Evolutionary conservation across 1,284 basidiomycete species (phyloP), one percentile per base, ranked within the genome.

Genomic region (Sporisorium exsertum): DNA sequence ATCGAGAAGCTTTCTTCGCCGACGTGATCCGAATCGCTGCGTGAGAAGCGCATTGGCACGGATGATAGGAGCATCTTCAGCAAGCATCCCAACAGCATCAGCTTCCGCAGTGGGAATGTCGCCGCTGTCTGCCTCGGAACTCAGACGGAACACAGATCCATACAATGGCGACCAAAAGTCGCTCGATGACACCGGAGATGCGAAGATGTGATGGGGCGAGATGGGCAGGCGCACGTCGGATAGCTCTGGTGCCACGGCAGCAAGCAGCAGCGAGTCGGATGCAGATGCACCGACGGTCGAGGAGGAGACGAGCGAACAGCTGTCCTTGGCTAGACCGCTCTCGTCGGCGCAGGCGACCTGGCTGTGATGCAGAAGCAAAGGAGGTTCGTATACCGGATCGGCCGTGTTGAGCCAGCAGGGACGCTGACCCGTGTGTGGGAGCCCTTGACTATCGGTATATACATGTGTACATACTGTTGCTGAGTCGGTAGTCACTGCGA

Each of bases 111-210:
- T 57, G 8, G 64, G 35, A 9, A 26, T 20, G 8, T 59, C 32
- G 20, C 24, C 32, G 5, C 20, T 20, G 2, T 50, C 20, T 4
- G 18, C 43, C 8, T 43, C 43, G 8, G 32, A 20, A 13, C 16
- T n/a, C 22, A 68, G 8, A n/a, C 71, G 71, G 26, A 58, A 68
- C 1, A 43, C 18, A 18, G 65, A 49, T 8, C 71, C 71, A 26
- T 68, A 64, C 13, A 73, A 20, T 8, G 64, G 65, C 22, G 60
- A 61, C 64, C 65, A 73, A 33, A 73, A 73, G 58, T 73, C 71
- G 27, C 58, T 61, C 2, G 71, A 42, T 5, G 71, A 73, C 22
- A 73, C 53, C 12, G 46, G 24, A 16, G 20, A 22, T 3, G 52
- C 56, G 47, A 73, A 61, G 45, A 67, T 59, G 40, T 67, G 61